A percentile compares a stretch with the other conserved stretches of the same genome.
Conservation (phyloP, 2,329 filamentous ascomycete genomes). For the Blastomyces emzantsi region DNA sequence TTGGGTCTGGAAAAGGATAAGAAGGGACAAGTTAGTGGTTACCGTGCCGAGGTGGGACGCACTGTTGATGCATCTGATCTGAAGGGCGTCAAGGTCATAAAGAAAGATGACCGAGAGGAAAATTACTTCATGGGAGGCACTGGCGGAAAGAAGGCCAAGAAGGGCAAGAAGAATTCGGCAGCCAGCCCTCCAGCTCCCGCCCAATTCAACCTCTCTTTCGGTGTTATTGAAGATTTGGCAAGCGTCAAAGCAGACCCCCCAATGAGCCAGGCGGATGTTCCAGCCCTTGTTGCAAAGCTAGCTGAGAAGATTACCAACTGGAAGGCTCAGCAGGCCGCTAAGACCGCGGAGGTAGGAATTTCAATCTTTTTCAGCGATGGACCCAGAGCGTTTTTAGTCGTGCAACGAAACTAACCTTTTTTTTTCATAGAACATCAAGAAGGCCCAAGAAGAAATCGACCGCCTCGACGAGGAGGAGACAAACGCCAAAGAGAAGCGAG, state of each 20-base stretch:
- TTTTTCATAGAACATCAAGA: conserved; percentile 71
- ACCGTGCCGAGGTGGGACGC: conserved; percentile 69
- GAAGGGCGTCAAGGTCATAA: conserved; percentile 73
- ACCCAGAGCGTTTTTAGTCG: neutral
- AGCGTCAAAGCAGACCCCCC: conserved; percentile 81
- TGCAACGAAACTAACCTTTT: conserved; percentile 10
- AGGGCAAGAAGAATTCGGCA: conserved; percentile 45
- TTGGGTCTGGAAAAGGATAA: conserved; percentile 43
- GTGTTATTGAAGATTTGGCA: conserved; percentile 81
- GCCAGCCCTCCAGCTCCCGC: conserved; percentile 40
- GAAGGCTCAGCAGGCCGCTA: conserved; percentile 80
- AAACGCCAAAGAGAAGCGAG: conserved; percentile 37
- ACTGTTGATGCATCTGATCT: conserved; percentile 76
- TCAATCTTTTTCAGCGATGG: neutral
- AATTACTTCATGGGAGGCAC: conserved; percentile 67
- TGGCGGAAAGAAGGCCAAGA: conserved; percentile 77
- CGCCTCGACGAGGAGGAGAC: conserved; percentile 65
- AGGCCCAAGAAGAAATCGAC: conserved; percentile 93
- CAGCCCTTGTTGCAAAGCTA: conserved; percentile 73
- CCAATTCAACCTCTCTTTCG: conserved; percentile 80
- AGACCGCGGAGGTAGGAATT: conserved; percentile 75
- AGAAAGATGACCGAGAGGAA: conserved; percentile 82
- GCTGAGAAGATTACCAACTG: conserved; percentile 85
- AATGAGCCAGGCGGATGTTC: conserved; percentile 74
- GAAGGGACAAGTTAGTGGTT: conserved; percentile 51